Evolutionary conservation across 2,329 filamentous ascomycete species (phyloP).

Genomic region (Colletotrichum theobromicola): DNA sequence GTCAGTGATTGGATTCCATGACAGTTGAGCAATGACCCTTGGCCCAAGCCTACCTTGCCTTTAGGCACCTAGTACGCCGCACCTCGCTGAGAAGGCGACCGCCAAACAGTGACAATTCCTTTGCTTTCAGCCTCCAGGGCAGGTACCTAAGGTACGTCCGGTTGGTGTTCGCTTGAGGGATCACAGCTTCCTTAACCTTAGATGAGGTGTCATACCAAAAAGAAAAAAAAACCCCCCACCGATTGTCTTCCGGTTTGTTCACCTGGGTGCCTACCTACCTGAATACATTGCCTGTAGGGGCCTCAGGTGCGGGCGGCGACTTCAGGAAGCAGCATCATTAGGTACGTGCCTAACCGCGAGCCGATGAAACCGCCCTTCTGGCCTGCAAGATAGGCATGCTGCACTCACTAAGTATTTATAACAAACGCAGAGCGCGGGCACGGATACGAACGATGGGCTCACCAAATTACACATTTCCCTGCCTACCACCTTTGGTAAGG

Average conservation of each 20-base stretch:
- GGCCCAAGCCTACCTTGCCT: neutral
- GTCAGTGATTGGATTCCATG: slow-evolving; percentile 1
- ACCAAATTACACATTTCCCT: neutral
- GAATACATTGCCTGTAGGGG: too few relatives aligned
- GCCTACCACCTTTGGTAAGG: neutral
- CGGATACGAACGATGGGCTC: neutral
- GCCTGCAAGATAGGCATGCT: neutral
- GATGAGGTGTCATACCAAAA: neutral
- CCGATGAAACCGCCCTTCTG: neutral
- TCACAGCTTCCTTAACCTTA: neutral
- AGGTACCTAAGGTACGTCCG: neutral
- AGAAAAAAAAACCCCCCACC: too few relatives aligned
- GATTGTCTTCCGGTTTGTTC: neutral
- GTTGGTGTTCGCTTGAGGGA: too few relatives aligned
- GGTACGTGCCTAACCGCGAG: too few relatives aligned
- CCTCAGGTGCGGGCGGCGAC: too few relatives aligned
- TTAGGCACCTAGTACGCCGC: slow-evolving; percentile 13
- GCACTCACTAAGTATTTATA: neutral
- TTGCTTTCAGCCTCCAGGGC: neutral
- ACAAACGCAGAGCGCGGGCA: neutral
- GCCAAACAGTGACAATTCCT: slow-evolving; percentile 1
- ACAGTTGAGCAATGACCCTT: neutral
- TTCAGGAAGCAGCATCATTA: too few relatives aligned
- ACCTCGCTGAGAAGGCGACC: slow-evolving; percentile 2
- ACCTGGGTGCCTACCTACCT: neutral